Conservation (phyloP, 2,329 filamentous ascomycete genomes). For the Sclerotinia sclerotiorum region DNA sequence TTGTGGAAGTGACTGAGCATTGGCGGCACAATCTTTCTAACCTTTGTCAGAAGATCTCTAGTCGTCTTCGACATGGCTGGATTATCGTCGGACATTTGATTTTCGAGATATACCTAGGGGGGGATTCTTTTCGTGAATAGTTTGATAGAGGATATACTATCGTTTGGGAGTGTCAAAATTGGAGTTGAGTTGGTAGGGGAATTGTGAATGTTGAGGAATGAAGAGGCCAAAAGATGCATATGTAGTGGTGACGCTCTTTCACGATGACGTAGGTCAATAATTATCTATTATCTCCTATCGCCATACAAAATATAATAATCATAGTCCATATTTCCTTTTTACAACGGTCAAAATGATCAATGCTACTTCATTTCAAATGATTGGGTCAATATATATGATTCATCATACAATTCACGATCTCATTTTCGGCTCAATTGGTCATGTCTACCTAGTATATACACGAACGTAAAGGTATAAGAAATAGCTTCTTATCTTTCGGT, state of each 20-base stretch:
- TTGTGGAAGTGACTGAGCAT: constrained; percentile 97
- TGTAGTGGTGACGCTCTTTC: not conserved
- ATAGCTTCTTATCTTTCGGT: not conserved
- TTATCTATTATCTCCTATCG: not conserved
- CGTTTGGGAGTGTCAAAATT: not conserved
- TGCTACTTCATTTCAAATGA: not conserved
- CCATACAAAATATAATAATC: not conserved
- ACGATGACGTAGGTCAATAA: constrained; percentile 8
- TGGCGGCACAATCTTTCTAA: constrained; percentile 87
- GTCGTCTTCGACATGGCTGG: constrained; percentile 66
- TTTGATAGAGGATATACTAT: not conserved
- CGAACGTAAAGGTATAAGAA: not conserved
- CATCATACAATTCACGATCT: too few relatives aligned
- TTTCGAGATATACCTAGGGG: not conserved
- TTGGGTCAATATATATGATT: too few relatives aligned
- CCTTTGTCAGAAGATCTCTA: constrained; percentile 73
- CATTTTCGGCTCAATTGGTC: too few relatives aligned
- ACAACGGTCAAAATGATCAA: not conserved
- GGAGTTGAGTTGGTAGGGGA: not conserved
- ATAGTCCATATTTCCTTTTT: too few relatives aligned
- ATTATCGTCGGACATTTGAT: constrained; percentile 36
- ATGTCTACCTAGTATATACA: too few relatives aligned
- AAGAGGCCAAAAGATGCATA: not conserved
- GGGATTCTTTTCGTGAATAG: not conserved
- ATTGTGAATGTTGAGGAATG: not conserved